A percentile compares a stretch with the other conserved stretches of the same genome.
These are phyloP conservation scores for Nematocida ausubeli DNA, from an alignment of 371 early-diverging fungal genomes.

Conservation along the genomic window DNA sequence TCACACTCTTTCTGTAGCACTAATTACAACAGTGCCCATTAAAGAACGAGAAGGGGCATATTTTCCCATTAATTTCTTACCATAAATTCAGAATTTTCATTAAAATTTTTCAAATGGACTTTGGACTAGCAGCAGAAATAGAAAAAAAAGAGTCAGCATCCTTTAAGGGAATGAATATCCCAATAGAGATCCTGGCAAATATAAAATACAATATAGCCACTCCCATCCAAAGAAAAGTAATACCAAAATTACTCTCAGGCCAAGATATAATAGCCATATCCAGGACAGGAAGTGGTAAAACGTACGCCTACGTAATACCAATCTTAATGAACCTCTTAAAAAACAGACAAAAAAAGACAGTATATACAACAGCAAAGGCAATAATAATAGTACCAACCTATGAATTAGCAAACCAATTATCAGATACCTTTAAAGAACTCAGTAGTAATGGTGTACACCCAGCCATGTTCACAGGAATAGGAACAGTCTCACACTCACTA, in stretches of 20 bases:
- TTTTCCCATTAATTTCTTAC: too few species aligned
- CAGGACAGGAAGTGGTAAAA: conserved; percentile 96
- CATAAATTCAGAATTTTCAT: too few species aligned
- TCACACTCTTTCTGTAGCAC: not conserved
- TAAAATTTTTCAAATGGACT: conserved; percentile 44
- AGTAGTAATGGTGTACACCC: conserved; percentile 58
- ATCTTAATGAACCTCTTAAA: conserved; percentile 79
- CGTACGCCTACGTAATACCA: conserved; percentile 87
- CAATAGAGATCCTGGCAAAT: conserved; percentile 62
- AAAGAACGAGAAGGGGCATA: too few species aligned
- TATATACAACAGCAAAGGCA: conserved; percentile 71
- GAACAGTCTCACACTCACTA: conserved; percentile 81
- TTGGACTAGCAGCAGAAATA: conserved; percentile 38
- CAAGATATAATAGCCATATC: conserved; percentile 91
- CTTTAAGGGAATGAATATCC: conserved; percentile 64
- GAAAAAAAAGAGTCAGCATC: conserved; percentile 45
- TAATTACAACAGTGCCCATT: too few species aligned
- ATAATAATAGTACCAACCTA: conserved; percentile 66
- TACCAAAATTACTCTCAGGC: conserved; percentile 85
- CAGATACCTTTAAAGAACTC: conserved; percentile 41
- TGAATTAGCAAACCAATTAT: conserved; percentile 63
- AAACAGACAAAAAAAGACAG: conserved; percentile 69
- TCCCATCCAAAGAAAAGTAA: conserved; percentile 81
- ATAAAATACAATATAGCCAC: conserved; percentile 76
- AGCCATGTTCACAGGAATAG: conserved; percentile 40